Percentiles rank a stretch among this genome's conserved stretches.
Evolutionary conservation across 2,329 filamentous ascomycete species (phyloP).

Genomic region (Chaetomiaceae sp.): DNA sequence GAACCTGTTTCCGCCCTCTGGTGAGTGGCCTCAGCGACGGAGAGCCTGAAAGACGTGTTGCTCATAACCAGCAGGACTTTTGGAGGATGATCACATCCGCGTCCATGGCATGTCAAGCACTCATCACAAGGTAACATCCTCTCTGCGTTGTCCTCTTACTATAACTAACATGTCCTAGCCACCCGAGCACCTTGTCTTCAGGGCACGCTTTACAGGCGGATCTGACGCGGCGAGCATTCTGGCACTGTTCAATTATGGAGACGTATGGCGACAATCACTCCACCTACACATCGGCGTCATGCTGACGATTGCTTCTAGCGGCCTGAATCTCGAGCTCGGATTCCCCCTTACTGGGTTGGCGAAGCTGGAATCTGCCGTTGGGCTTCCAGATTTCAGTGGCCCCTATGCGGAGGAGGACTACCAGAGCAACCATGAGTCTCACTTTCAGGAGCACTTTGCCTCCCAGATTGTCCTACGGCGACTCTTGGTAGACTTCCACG

Average conservation of each 20-base stretch:
- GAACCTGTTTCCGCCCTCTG: conserved; percentile 46
- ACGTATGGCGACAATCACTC: conserved; percentile 35
- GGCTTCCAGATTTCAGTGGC: conserved; percentile 49
- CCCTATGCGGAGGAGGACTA: conserved; percentile 45
- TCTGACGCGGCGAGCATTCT: conserved; percentile 50
- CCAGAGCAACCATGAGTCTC: conserved; percentile 44
- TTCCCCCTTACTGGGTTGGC: conserved; percentile 52
- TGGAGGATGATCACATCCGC: conserved; percentile 54
- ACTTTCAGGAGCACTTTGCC: conserved; percentile 55
- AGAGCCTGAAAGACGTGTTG: neutral
- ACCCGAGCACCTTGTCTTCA: conserved; percentile 42
- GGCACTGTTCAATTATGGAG: conserved; percentile 53
- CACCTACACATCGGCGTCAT: neutral
- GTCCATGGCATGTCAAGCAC: conserved; percentile 51
- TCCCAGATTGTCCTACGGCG: conserved; percentile 55
- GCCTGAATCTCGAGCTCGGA: conserved; percentile 54
- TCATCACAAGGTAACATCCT: conserved; percentile 46
- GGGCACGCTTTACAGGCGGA: conserved; percentile 43
- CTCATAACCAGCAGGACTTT: conserved; percentile 43
- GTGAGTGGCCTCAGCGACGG: conserved; percentile 40
- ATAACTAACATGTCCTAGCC: conserved; percentile 26
- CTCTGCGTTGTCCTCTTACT: neutral
- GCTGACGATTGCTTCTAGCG: conserved; percentile 35
- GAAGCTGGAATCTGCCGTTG: conserved; percentile 47
- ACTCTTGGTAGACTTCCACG: conserved; percentile 49